Evolutionary conservation across 2,329 filamentous ascomycete genomes (phyloP).

Genomic region (Colletotrichum shisoi): DNA sequence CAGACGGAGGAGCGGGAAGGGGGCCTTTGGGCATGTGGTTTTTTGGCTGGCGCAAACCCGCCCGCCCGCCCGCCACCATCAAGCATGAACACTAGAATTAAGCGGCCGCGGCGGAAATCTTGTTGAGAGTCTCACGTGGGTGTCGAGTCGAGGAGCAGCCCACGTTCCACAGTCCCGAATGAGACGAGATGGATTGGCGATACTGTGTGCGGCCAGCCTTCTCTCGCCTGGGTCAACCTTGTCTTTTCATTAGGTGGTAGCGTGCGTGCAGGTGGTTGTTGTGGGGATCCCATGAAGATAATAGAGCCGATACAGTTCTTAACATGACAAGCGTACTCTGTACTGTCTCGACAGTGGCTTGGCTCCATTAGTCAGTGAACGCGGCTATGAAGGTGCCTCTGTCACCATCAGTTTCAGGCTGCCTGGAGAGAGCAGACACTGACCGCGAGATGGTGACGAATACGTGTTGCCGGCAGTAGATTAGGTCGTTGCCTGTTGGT

Average conservation of each 20-base stretch:
- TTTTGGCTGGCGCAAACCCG: constrained; percentile 25
- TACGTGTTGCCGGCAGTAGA: constrained; percentile 9
- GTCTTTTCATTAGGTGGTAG: constrained; percentile 36
- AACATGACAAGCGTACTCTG: constrained; percentile 13
- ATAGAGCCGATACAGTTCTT: constrained; percentile 24
- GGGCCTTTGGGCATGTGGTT: constrained; percentile 25
- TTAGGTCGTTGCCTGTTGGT: constrained; percentile 25
- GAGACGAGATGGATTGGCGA: constrained; percentile 27
- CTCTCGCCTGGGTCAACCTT: constrained; percentile 32
- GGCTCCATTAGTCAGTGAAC: constrained; percentile 26
- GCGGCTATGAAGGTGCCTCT: constrained; percentile 20
- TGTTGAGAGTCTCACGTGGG: constrained; percentile 37
- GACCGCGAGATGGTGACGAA: constrained; percentile 33
- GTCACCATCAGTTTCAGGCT: constrained; percentile 35
- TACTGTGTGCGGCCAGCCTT: constrained; percentile 30
- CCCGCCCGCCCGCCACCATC: constrained; percentile 30
- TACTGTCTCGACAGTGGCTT: constrained; percentile 27
- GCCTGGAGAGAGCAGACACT: constrained; percentile 20
- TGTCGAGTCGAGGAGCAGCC: constrained; percentile 25
- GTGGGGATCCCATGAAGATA: constrained; percentile 37
- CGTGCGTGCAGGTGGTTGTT: constrained; percentile 33
- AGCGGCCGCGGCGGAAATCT: constrained; percentile 30
- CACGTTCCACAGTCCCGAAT: constrained; percentile 32
- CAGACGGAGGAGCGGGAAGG: constrained; percentile 7
- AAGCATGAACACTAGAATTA: constrained; percentile 28